phyloP scores from a whole-genome alignment of 2,329 filamentous ascomycete genomes.

The Colletotrichum sp. region DNA sequence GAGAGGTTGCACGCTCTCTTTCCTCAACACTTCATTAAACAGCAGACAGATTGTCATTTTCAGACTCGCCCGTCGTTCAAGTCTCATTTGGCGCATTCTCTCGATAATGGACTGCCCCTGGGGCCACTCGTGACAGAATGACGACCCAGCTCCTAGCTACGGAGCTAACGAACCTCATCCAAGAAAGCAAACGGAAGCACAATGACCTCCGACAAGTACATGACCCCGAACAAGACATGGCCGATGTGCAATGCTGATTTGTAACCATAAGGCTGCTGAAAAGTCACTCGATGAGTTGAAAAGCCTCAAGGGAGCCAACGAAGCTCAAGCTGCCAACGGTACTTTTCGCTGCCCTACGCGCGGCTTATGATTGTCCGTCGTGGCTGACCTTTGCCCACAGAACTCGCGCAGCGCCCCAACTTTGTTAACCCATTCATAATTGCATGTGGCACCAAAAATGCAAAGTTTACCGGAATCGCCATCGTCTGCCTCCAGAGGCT shows the following conservation, averaged over 20 bases:
- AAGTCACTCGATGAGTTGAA: slow-evolving; percentile 92
- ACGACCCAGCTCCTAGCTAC: slow-evolving; percentile 88
- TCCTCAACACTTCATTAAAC: neutral
- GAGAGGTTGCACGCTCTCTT: neutral
- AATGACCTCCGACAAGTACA: slow-evolving; percentile 83
- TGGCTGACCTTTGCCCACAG: slow-evolving; percentile 48
- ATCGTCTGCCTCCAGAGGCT: slow-evolving; percentile 89
- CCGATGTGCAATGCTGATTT: neutral
- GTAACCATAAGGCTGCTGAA: slow-evolving; percentile 75
- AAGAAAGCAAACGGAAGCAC: slow-evolving; percentile 95
- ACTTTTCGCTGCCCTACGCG: slow-evolving; percentile 26
- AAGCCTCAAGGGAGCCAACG: slow-evolving; percentile 73
- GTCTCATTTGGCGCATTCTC: neutral
- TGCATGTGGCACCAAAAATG: slow-evolving; percentile 88
- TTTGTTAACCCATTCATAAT: slow-evolving; percentile 95
- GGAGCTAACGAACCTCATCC: slow-evolving; percentile 88
- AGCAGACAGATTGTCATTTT: neutral
- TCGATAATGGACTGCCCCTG: slow-evolving; percentile 13
- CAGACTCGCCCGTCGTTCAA: neutral
- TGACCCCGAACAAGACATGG: slow-evolving; percentile 2
- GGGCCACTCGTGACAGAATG: slow-evolving; percentile 61
- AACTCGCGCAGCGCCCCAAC: slow-evolving; percentile 79
- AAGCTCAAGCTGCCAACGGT: slow-evolving; percentile 78
- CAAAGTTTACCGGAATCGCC: slow-evolving; percentile 86
- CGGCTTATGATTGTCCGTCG: neutral